Base-by-base conservation (phyloP, 2,329 filamentous ascomycete genomes). In the Alternaria rosae region DNA sequence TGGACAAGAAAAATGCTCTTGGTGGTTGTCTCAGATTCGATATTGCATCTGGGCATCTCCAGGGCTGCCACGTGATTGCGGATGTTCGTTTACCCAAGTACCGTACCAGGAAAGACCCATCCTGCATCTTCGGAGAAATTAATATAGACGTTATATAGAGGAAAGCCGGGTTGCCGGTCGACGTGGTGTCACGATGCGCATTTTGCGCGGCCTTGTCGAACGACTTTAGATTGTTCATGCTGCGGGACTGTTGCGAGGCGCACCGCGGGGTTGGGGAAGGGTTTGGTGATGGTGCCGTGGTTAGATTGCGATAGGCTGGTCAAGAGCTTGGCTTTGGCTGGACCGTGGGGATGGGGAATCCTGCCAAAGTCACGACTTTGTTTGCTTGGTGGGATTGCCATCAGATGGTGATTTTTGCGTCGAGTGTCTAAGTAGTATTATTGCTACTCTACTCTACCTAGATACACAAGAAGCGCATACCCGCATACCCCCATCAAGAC, bases 51-150 rank as follows among this genome's bases (percentile, higher is more conserved):
- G 35, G 35, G 15, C n/a, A 17, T 38, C 35, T n/a, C n/a, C n/a
- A n/a, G n/a, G n/a, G n/a, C n/a, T 17, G 23, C 70, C 70, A 51
- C 28, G 69, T 71, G 70, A 68, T 56, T 23, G 62, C 54, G 65
- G 67, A 35, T 65, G 30, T 23, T 38, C 35, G 35, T 38, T 38
- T 38, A 38, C 35, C 35, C 35, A 38, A 38, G 35, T 38, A 5
- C 35, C n/a, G 35, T 38, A 38, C 35, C 35, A 38, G 35, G 35
- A n/a, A 10, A 38, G 9, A 57, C 9, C 47, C 45, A 52, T 47
- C 35, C 41, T 55, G 50, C 54, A 53, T 26, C 58, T 55, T 66
- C 61, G 66, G 61, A 67, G 62, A 56, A 66, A 69, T 66, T 72
- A 72, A 61, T 71, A 65, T 71, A 57, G 17, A 38, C 13, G 20